Evolutionary conservation across 2,329 filamentous ascomycete genomes (phyloP), one percentile per base, ranked within the genome.

Genomic region (Decorospora gaudefroyi): DNA sequence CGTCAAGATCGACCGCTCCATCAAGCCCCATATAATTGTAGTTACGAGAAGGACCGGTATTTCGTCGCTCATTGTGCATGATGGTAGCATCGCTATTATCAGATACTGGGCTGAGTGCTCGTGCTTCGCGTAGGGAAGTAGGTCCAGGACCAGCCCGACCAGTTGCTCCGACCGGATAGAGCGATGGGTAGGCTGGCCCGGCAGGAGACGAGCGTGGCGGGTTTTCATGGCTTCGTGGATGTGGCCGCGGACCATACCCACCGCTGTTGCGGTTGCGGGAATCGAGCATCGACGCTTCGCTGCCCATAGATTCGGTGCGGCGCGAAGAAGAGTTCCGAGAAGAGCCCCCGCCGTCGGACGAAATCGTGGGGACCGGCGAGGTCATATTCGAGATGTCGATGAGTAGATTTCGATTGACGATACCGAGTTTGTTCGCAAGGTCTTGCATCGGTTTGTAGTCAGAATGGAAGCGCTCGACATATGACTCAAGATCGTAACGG

Each of bases 401-500:
- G 71, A 87, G 65, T 68, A 83, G 58, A 4, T 78, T 76, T 12
- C 88, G 87, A 63, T 95, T 95, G 69, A 91, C 81, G 42, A 96
- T 87, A 12, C 83, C 83, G 31, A 96, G 79, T 33, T 80, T 81
- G 53, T 82, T 78, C 13, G 91, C 77, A 52, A 86, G 84, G 55
- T 95, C 86, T 30, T 58, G 57, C 37, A 87, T 82, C 59, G 86
- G 85, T 16, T 81, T 83, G 67, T 87, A 93, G 61, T 96, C 91
- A 11, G 82, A 81, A 37, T 84, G 80, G 77, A 95, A 97, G 8
- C 85, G 82, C 26, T 82, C 80, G 46, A 91, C 77, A 40, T 97
- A 88, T 31, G 92, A 85, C 28, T 82, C 73, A 12, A 90, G 69
- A 37, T 88, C 85, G 10, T 85, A 82, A 6, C 84, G 80, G 35